phyloP scores from a whole-genome alignment of 1,284 basidiomycete species.

The Naganishia liquefaciens region DNA sequence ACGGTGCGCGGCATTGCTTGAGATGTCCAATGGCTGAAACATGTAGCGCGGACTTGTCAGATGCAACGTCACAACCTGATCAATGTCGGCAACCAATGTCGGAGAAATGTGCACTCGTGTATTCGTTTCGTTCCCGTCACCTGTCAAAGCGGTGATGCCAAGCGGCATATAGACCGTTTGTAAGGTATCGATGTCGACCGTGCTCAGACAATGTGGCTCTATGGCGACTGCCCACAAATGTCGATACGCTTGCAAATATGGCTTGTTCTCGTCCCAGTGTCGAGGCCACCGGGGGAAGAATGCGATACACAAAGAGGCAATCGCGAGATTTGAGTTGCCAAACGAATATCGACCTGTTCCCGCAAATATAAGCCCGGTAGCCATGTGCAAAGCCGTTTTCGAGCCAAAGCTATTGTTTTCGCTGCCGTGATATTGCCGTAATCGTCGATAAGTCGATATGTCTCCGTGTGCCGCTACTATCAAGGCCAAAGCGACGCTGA shows the following conservation, averaged over 20 bases:
- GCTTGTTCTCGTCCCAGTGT: constrained; percentile 79
- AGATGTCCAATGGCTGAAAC: constrained; percentile 80
- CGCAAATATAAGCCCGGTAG: constrained; percentile 88
- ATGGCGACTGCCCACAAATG: constrained; percentile 95
- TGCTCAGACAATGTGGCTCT: constrained; percentile 87
- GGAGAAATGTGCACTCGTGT: constrained; percentile 68
- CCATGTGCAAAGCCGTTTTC: constrained; percentile 88
- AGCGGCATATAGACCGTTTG: constrained; percentile 88
- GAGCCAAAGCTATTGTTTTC: constrained; percentile 68
- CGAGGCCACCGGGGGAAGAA: constrained; percentile 87
- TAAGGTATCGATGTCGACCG: constrained; percentile 83
- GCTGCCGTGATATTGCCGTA: constrained; percentile 81
- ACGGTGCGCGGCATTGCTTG: constrained; percentile 66
- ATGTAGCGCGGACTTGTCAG: constrained; percentile 93
- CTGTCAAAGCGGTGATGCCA: constrained; percentile 75
- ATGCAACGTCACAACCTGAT: constrained; percentile 72
- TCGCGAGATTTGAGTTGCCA: constrained; percentile 84
- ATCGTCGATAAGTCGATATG: constrained; percentile 80
- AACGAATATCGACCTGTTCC: constrained; percentile 91
- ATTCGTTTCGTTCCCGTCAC: constrained; percentile 42
- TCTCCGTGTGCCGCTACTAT: constrained; percentile 97
- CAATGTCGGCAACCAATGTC: constrained; percentile 84
- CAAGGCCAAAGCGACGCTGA: constrained; percentile 80
- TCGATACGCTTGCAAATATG: constrained; percentile 87
- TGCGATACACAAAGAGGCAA: constrained; percentile 83